These are phyloP conservation scores for Lagenidium giganteum DNA, from an alignment of 352 stramenopile genomes.

Conservation along the genomic window DNA sequence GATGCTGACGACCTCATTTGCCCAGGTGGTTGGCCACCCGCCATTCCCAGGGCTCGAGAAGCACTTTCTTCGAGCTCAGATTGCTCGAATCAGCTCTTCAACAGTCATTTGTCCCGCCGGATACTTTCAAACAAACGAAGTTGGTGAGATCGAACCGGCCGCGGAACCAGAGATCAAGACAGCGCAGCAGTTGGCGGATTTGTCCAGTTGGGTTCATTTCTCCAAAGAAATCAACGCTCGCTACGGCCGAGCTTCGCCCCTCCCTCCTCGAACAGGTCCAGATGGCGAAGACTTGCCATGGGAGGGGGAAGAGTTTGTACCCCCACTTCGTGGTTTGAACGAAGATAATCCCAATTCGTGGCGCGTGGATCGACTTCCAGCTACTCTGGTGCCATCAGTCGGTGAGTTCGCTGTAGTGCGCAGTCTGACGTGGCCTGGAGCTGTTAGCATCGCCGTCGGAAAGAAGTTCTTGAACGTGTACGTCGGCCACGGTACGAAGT, in stretches of 20 bases:
- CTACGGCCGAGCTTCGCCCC: conserved; percentile 64
- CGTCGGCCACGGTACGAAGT: conserved; percentile 82
- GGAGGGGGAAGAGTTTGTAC: conserved; percentile 58
- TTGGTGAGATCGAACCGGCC: conserved; percentile 60
- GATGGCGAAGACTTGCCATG: conserved; percentile 70
- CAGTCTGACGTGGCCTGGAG: conserved; percentile 82
- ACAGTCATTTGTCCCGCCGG: conserved; percentile 81
- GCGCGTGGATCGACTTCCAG: conserved; percentile 69
- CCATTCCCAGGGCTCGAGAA: conserved; percentile 86
- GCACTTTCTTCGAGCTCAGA: conserved; percentile 85
- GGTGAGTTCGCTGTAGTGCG: conserved; percentile 63
- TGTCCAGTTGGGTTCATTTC: conserved; percentile 85
- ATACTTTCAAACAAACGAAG: conserved; percentile 77
- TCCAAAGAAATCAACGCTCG: conserved; percentile 82
- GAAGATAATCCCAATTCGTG: conserved; percentile 70
- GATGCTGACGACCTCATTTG: too few relatives aligned
- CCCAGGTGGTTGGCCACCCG: conserved; percentile 63
- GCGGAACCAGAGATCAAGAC: conserved; percentile 74
- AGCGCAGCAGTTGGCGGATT: conserved; percentile 58
- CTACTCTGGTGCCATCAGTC: conserved; percentile 51
- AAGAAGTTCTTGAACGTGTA: conserved; percentile 90
- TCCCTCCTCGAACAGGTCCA: conserved; percentile 67
- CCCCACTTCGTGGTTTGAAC: conserved; percentile 45
- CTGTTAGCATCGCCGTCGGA: conserved; percentile 76
- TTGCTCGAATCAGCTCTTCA: conserved; percentile 82